Conservation (phyloP, 2,329 filamentous ascomycete genomes). For the Arthrobotrys musiformis region DNA sequence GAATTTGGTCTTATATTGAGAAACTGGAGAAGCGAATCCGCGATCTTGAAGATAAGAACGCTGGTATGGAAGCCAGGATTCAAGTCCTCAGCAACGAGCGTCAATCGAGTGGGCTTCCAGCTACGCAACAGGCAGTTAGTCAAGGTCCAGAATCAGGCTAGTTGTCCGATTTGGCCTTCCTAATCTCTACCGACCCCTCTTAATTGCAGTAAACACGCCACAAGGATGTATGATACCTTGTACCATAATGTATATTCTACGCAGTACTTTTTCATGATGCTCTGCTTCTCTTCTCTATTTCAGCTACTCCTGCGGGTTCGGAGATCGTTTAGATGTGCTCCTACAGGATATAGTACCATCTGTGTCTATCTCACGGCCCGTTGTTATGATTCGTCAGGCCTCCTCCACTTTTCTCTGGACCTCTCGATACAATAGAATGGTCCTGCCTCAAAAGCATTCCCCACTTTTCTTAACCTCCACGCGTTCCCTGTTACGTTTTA, state of each 20-base stretch:
- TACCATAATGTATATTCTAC: constrained; percentile 56
- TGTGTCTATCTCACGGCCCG: neutral
- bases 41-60: constrained; percentile 65
- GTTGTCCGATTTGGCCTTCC: neutral
- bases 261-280: constrained; percentile 41
- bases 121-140: constrained; percentile 9
- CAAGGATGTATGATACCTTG: constrained; percentile 57
- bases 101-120: constrained; percentile 7
- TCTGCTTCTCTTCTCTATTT: constrained; percentile 14
- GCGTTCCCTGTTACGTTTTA: constrained; percentile 14
- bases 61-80: constrained; percentile 63
- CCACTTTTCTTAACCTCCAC: constrained; percentile 1
- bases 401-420: constrained; percentile 22
- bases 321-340: neutral
- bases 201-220: neutral
- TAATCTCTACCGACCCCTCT: neutral
- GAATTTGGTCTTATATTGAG: constrained; percentile 78
- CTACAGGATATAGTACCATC: neutral
- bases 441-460: constrained; percentile 50
- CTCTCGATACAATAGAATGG: constrained; percentile 44
- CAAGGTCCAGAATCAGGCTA: constrained; percentile 42
- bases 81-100: constrained; percentile 27
- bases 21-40: constrained; percentile 73
- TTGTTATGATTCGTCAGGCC: constrained; percentile 45
- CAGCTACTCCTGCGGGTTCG: neutral